Evolutionary conservation across 2,329 filamentous ascomycete genomes (phyloP), one percentile per base, ranked within the genome.

Genomic region (Talaromyces islandicus): DNA sequence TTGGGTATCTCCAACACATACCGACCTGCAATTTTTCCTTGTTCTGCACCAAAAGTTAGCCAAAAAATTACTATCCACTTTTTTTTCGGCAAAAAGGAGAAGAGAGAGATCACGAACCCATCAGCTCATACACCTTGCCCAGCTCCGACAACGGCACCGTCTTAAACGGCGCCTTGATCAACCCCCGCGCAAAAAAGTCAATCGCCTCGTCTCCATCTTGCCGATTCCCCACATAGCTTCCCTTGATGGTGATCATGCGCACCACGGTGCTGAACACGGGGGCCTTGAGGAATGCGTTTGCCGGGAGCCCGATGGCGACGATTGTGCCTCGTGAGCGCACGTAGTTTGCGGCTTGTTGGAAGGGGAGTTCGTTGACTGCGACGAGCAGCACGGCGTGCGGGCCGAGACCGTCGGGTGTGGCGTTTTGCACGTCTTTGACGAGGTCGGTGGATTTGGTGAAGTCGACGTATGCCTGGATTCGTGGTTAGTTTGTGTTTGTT

Each of bases 331-430:
- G 86, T 59, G 91, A 84, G 62, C 93, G 89, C 64, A 96, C 88
- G 77, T 97, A 96, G 76, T 83, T 87, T 54, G 90, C 87, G 48
- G 93, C 93, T 80, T 97, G 92, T 80, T 96, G 91, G 87, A 97
- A 97, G 58, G 93, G 93, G 81, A 88, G 91, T 83, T 97, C 92
- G 68, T 82, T 85, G 57, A 91, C 92, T 63, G 93, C 92, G 62
- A 97, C 85, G 51, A 97, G 82, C 66, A 97, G 81, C 63, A 93
- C 92, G 43, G 91, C 92, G 69, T 96, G 89, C 5, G 92, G 92
- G 57, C 93, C 93, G 17, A 91, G 83, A 21, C 90, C 90, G 68
- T 93, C 91, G 29, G 85, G 78, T 1, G 91, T 95, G 29, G 88
- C 87, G 53, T 85, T 86, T 80, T 92, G 90, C 65, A 97, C 92